Base-by-base conservation (phyloP, 2,329 filamentous ascomycete genomes). In the Cladosporium sp. region DNA sequence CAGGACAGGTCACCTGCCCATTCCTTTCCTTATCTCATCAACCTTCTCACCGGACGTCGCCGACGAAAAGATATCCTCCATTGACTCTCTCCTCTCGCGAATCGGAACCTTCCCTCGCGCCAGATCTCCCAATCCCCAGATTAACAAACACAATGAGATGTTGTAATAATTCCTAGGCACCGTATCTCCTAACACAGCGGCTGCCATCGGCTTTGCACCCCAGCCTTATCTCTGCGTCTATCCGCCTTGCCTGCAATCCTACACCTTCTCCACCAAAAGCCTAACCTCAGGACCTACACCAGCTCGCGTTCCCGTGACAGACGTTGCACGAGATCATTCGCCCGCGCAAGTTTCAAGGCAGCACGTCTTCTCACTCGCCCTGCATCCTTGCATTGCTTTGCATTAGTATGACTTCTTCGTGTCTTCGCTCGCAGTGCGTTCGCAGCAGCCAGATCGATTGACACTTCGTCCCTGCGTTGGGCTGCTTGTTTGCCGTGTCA, bases 21-120 rank as follows among this genome's bases (percentile, higher is more conserved):
- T 27, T 38, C 33, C 43, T 30, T n/a, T 11, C 33, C 43, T 46
- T 38, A 46, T 46, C 43, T 32, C n/a, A n/a, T n/a, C 43, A 46
- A 3, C 33, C 32, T 25, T 6, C 8, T 35, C 32, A 35, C 13
- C 32, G 32, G 32, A n/a, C 12, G 32, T 35, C 32, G 32, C n/a
- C 32, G 32, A 15, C 32, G 15, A 27, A 4, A 35, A n/a, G 8
- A n/a, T 7, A 16, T 35, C 12, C 1, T 32, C 32, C 12, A 35
- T 35, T 35, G 32, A 35, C 15, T 15, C 32, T 35, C 13, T 7
- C n/a, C 32, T 8, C 15, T 35, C 32, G 7, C 32, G 12, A 35
- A 35, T 35, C 11, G 13, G 12, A 35, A 15, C 12, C 15, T n/a
- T 4, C 22, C 22, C 22, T 27, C 22, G 22, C 22, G 22, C 5